A percentile compares a stretch with the other conserved stretches of the same genome.
phyloP scores from a whole-genome alignment of 768 basidiomycete species.

The Mycena alexandri region DNA sequence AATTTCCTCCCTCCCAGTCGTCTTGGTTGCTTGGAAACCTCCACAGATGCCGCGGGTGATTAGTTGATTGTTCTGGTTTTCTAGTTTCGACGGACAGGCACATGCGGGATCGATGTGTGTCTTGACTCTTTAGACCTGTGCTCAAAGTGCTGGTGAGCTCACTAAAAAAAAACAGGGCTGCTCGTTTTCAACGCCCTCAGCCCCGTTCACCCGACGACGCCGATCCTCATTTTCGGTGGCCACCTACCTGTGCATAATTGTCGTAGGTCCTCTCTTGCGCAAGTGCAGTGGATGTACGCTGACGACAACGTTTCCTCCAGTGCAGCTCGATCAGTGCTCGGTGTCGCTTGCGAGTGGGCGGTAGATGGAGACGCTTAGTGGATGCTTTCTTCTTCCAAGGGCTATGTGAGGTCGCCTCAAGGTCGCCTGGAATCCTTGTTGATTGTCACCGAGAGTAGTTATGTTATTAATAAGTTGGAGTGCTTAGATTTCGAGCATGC shows the following conservation, averaged over 20 bases:
- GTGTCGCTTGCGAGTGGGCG: constrained; percentile 89
- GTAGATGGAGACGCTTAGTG: constrained; percentile 94
- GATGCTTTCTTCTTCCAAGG: constrained; percentile 33
- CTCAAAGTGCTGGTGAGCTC: background rate
- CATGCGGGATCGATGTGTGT: constrained; percentile 83
- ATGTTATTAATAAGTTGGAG: too few species aligned
- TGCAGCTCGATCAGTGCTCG: constrained; percentile 76
- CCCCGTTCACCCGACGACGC: constrained; percentile 76
- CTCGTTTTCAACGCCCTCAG: constrained; percentile 81
- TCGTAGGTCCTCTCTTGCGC: constrained; percentile 52
- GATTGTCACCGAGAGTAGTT: too few species aligned
- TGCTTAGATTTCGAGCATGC: too few species aligned
- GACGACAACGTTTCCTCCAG: constrained; percentile 44
- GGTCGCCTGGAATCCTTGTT: too few species aligned
- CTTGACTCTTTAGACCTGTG: too few species aligned
- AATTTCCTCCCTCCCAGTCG: too few species aligned
- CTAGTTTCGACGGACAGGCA: too few species aligned
- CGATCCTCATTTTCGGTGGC: constrained; percentile 85
- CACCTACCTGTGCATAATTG: constrained; percentile 88
- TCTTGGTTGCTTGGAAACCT: too few species aligned
- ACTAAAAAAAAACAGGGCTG: constrained; percentile 71
- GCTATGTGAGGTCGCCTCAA: too few species aligned
- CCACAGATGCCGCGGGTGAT: too few species aligned
- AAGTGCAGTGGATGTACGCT: background rate
- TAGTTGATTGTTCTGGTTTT: too few species aligned